Percentiles rank a stretch among this genome's conserved stretches.
Conservation (phyloP, 1,284 basidiomycete species). For the Cutaneotrichosporon curvatum region DNA sequence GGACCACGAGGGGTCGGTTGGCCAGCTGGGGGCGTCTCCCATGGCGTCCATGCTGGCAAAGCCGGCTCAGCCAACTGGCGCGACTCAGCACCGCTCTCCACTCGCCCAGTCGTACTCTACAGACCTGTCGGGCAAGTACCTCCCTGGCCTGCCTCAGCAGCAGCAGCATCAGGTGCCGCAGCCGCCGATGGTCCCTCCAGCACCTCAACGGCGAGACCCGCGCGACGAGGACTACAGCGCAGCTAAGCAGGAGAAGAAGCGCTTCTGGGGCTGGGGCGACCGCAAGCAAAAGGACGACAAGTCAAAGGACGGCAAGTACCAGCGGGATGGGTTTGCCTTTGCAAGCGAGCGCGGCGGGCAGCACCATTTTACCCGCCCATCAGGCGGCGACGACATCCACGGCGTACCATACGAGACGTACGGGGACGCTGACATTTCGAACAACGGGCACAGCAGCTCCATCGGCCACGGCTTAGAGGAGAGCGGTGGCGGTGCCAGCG, state of each 20-base stretch:
- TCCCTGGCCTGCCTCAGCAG: too few relatives aligned
- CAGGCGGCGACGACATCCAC: conserved; percentile 2
- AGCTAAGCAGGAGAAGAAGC: conserved; percentile 15
- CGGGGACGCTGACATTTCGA: conserved; percentile 11
- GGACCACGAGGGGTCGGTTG: conserved; percentile 12
- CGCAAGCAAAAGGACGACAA: conserved; percentile 9
- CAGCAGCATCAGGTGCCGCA: not conserved
- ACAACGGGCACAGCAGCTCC: conserved; percentile 18
- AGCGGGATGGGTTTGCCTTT: too few relatives aligned
- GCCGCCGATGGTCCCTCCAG: not conserved
- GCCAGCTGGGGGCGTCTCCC: not conserved
- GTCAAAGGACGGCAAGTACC: too few relatives aligned
- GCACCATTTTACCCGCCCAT: not conserved
- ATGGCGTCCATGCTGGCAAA: conserved; percentile 14
- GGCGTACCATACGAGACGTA: conserved; percentile 14
- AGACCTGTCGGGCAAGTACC: not conserved
- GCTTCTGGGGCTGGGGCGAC: conserved; percentile 13
- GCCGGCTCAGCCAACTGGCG: not conserved
- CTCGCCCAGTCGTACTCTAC: conserved; percentile 11
- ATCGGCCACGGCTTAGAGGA: conserved; percentile 12
- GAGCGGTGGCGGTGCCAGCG: not conserved
- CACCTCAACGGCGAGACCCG: too few relatives aligned
- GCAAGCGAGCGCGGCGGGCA: not conserved
- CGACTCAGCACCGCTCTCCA: conserved; percentile 7
- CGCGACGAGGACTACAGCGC: too few relatives aligned